Evolutionary conservation across 148 eudicot genomes (phyloP).

Genomic region (Silene latifolia): DNA sequence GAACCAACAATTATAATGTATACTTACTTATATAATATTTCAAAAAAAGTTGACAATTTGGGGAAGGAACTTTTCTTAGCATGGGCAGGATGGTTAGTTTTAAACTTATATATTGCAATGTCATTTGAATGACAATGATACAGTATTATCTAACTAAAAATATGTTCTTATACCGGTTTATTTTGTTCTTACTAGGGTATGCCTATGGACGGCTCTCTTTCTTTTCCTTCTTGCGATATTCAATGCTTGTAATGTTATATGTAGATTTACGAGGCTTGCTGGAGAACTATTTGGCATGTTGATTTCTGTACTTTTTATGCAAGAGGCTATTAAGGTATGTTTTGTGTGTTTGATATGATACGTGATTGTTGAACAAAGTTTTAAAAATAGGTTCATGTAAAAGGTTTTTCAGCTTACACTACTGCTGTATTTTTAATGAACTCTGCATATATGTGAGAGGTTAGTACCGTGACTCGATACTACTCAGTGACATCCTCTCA

Average conservation of each 20-base stretch:
- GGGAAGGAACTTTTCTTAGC: conserved; percentile 54
- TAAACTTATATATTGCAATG: background rate
- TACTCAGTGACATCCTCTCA: too few relatives aligned
- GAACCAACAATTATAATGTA: conserved; percentile 68
- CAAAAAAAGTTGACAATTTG: conserved; percentile 33
- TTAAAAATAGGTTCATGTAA: too few relatives aligned
- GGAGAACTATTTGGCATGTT: conserved; percentile 73
- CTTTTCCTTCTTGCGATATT: conserved; percentile 55
- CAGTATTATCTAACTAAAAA: background rate
- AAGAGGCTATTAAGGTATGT: conserved; percentile 57
- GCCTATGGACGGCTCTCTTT: conserved; percentile 56
- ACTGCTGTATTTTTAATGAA: too few relatives aligned
- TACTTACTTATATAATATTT: conserved; percentile 47
- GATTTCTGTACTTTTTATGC: conserved; percentile 58
- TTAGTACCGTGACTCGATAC: too few relatives aligned
- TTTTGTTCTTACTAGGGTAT: conserved; percentile 38
- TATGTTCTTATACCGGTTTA: background rate
- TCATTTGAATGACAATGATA: background rate
- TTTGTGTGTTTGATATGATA: background rate
- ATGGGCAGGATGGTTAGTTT: conserved; percentile 60
- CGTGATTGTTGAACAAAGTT: too few relatives aligned
- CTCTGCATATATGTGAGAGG: too few relatives aligned
- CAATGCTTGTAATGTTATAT: conserved; percentile 56
- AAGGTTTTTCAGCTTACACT: too few relatives aligned
- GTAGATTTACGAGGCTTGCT: conserved; percentile 61